Evolutionary conservation across 2,329 filamentous ascomycete genomes (phyloP).

Genomic region (Alternaria burnsii): DNA sequence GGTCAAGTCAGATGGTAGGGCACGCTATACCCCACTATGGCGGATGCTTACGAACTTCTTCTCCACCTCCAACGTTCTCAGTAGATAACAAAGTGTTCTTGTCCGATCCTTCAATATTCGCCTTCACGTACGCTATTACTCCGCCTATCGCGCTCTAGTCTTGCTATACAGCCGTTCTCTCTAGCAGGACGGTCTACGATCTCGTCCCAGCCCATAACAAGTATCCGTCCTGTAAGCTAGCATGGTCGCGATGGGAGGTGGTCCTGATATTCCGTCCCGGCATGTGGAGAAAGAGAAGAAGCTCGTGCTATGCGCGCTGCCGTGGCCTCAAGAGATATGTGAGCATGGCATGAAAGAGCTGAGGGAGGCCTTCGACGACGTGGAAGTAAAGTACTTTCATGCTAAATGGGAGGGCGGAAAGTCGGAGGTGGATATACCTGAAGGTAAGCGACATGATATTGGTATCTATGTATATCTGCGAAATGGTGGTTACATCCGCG

Average conservation of each 20-base stretch:
- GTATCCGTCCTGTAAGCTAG: background rate
- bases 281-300: slow-evolving; percentile 41
- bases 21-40: slow-evolving; percentile 7
- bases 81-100: background rate
- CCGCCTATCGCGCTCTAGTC: background rate
- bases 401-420: slow-evolving; percentile 46
- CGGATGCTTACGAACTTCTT: background rate
- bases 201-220: background rate
- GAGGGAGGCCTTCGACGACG: slow-evolving; percentile 40
- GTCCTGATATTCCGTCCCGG: slow-evolving; percentile 37
- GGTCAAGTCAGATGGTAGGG: background rate
- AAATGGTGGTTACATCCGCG: background rate
- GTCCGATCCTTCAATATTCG: background rate
- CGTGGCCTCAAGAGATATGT: slow-evolving; percentile 46
- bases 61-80: background rate
- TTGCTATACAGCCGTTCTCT: background rate
- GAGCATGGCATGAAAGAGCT: slow-evolving; percentile 34
- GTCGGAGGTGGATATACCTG: slow-evolving; percentile 51
- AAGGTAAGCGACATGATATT: slow-evolving; percentile 38
- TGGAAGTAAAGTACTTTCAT: slow-evolving; percentile 43
- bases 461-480: background rate
- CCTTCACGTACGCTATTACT: background rate
- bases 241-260: slow-evolving; percentile 58
- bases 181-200: background rate
- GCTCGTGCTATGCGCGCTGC: slow-evolving; percentile 55